These are phyloP conservation scores for Pestalotiopsis sp. DNA, from an alignment of 2,329 filamentous ascomycete genomes.

Conservation along the genomic window DNA sequence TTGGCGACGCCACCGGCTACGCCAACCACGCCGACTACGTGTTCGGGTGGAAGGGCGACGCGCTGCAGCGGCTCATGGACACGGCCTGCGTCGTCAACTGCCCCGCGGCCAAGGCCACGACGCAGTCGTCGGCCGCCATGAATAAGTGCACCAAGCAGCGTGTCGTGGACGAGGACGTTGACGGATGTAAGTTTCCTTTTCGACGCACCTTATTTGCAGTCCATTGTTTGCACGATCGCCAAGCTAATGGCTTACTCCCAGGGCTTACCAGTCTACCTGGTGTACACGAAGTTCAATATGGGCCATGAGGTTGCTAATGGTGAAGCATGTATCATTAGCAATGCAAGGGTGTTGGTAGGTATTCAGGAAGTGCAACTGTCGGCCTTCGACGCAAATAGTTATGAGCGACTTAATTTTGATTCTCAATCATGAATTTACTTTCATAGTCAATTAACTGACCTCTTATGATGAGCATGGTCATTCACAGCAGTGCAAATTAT, in stretches of 20 bases:
- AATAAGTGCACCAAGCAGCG: conserved; percentile 27
- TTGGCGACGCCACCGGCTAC: conserved; percentile 35
- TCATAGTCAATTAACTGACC: too few species aligned
- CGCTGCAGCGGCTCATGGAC: conserved; percentile 36
- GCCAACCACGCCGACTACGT: conserved; percentile 40
- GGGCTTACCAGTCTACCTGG: neutral
- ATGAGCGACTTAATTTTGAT: too few species aligned
- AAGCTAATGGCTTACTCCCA: neutral
- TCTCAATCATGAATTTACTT: too few species aligned
- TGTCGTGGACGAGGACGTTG: conserved; percentile 1
- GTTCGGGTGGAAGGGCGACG: conserved; percentile 38
- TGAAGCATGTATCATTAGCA: neutral
- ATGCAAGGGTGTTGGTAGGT: neutral
- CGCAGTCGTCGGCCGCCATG: conserved; percentile 29
- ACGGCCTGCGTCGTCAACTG: conserved; percentile 35
- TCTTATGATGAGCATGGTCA: too few species aligned
- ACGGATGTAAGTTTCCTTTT: neutral
- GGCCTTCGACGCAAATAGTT: neutral
- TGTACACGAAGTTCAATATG: neutral
- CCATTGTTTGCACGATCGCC: neutral
- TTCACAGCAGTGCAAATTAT: neutral
- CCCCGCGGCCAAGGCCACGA: conserved; percentile 28
- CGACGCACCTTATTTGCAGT: neutral
- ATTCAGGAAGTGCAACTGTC: neutral
- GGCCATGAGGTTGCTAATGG: neutral